Evolutionary conservation across 306 rosid genomes (phyloP), one percentile per base, ranked within the genome.

Genomic region (Quercus engelmannii): DNA sequence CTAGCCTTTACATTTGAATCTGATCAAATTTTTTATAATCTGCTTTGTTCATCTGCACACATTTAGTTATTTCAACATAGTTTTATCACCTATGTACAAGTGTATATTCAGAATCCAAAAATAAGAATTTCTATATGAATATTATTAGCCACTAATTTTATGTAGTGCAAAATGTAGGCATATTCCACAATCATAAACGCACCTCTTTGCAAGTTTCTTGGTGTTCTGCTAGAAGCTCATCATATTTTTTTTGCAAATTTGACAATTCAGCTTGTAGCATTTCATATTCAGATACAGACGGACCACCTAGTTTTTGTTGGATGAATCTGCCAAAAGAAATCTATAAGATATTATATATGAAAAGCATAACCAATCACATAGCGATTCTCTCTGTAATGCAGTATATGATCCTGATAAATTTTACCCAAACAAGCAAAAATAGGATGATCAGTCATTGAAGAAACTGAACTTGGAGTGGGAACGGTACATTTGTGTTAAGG

Each of bases 241-340:
- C 85, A 33, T 88, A 87, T 88, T 85, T 92, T 33, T 71, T 80
- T 85, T 89, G 97, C 74, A 94, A 88, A 82, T 92, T 97, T 38
- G 90, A 90, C 76, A 90, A 57, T 85, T 94, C 92, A 46, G 95
- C 91, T 80, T 90, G 95, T 68, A 92, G 79, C 72, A 90, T 92
- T 80, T 92, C 97, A 77, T 87, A 84, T 8, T 91, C 97, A 0
- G 90, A 84, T 35, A 82, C 51, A 18, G 99, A 89, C 4, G 99
- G 92, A 84, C 95, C 90, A 13, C 95, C 93, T 78, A 94, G 56
- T 61, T 89, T 91, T 74, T 94, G 93, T 87, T 94, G 97, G 89
- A 94, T 83, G 79, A 94, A 94, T 75, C 98, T 92, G 87, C 35
- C 74, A 76, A 81, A 64, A 77, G 30, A 68, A 79, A 73, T 38